Evolutionary conservation across 2,329 filamentous ascomycete species (phyloP).

Genomic region (Aspergillus neoniger): DNA sequence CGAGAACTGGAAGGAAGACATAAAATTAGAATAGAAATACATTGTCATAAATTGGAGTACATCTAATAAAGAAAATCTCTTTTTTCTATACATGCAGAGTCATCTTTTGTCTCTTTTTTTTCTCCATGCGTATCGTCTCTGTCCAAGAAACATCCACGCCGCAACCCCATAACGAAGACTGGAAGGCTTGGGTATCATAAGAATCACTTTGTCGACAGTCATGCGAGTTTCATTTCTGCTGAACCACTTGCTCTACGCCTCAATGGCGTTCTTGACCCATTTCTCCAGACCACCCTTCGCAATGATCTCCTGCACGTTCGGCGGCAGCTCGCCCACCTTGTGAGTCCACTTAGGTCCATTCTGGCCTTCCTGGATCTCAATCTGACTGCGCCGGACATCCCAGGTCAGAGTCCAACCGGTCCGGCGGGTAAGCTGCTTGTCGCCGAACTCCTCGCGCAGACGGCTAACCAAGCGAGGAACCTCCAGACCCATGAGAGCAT

Average conservation of each 20-base stretch:
- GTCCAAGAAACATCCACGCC: neutral
- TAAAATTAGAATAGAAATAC: no score
- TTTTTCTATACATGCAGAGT: no score
- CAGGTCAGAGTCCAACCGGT: conserved; percentile 73
- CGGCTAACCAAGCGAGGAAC: conserved; percentile 40
- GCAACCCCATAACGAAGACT: neutral
- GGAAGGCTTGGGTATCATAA: neutral
- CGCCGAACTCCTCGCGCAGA: conserved; percentile 35
- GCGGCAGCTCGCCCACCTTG: conserved; percentile 78
- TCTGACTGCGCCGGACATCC: conserved; percentile 73
- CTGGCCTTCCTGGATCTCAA: conserved; percentile 70
- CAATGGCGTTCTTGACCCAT: conserved; percentile 68
- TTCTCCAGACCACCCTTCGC: conserved; percentile 75
- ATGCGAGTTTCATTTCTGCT: neutral
- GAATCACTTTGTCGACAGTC: neutral
- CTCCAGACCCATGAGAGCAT: conserved; percentile 44
- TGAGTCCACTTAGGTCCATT: conserved; percentile 71
- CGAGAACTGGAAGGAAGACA: no score
- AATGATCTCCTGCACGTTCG: conserved; percentile 85
- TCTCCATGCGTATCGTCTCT: neutral
- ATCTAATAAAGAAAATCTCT: no score
- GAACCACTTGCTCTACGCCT: neutral
- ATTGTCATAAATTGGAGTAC: no score
- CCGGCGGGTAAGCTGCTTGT: conserved; percentile 28
- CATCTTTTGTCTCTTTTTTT: no score